phyloP scores from a whole-genome alignment of 176 grass and related monocot species.

The Oryza brachyantha region DNA sequence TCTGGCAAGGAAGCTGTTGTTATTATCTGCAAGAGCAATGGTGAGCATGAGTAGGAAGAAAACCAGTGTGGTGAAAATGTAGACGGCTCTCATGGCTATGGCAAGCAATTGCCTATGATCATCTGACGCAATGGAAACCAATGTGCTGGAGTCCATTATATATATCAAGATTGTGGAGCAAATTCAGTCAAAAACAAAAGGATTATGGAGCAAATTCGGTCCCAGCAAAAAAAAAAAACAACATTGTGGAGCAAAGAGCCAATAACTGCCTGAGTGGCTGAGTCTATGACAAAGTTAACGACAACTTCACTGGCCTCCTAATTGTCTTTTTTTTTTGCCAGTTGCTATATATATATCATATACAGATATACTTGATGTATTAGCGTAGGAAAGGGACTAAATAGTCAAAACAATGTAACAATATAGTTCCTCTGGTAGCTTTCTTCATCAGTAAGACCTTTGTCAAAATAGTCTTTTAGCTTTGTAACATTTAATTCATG shows the following conservation, averaged over 20 bases:
- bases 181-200: too few species aligned
- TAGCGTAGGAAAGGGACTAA: neutral
- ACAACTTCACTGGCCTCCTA: neutral
- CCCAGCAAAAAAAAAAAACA: too few species aligned
- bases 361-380: neutral
- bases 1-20: conserved; percentile 10
- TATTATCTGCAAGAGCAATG: neutral
- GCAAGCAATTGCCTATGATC: neutral
- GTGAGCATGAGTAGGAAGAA: conserved; percentile 15
- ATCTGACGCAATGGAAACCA: neutral
- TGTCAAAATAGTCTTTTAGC: too few species aligned
- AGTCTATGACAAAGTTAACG: too few species aligned
- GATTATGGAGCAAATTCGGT: too few species aligned
- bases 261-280: too few species aligned
- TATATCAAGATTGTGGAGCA: neutral
- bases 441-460: too few species aligned
- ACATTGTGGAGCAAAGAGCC: too few species aligned
- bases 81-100: neutral
- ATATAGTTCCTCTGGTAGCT: too few species aligned
- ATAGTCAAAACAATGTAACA: too few species aligned
- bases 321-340: neutral
- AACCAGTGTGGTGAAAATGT: neutral
- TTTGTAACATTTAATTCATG: too few species aligned
- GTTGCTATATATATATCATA: neutral
- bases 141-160: neutral